These are phyloP conservation scores for Coelastrella sp. DNA, from an alignment of 139 green algal genomes.

Conservation along the genomic window DNA sequence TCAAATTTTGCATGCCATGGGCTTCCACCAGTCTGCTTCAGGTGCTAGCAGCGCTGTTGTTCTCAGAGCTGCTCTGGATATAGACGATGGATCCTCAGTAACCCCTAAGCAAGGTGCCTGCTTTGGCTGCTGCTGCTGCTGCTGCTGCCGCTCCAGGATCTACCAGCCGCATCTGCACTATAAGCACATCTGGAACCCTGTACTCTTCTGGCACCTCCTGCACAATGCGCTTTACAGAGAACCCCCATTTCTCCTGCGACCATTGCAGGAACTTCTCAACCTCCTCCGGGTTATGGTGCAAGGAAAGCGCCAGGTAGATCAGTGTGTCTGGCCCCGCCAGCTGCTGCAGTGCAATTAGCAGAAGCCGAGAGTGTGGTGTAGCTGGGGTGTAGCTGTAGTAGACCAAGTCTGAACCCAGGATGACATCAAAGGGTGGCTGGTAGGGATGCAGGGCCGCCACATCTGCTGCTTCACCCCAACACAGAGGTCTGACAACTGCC, in stretches of 20 bases:
- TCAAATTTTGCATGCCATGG: too few relatives aligned
- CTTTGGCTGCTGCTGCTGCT: not conserved
- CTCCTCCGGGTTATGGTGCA: conserved; percentile 68
- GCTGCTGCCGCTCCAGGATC: not conserved
- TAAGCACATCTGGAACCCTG: conserved; percentile 47
- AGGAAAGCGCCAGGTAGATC: conserved; percentile 58
- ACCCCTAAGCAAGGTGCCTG: not conserved
- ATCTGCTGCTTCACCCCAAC: conserved; percentile 39
- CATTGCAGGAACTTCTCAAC: conserved; percentile 55
- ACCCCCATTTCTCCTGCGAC: conserved; percentile 29
- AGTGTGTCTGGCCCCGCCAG: conserved; percentile 44
- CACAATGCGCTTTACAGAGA: conserved; percentile 36
- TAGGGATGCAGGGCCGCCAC: not conserved
- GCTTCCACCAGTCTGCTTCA: too few relatives aligned
- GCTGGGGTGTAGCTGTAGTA: conserved; percentile 44
- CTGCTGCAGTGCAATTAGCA: conserved; percentile 59
- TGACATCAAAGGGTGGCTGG: conserved; percentile 38
- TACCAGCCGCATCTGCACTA: conserved; percentile 42
- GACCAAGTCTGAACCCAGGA: conserved; percentile 42
- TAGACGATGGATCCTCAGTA: not conserved
- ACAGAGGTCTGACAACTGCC: conserved; percentile 10
- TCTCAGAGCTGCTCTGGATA: too few relatives aligned
- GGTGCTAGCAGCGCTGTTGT: too few relatives aligned
- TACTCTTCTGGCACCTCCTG: conserved; percentile 46
- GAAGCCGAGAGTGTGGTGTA: conserved; percentile 64